Evolutionary conservation across 1,284 basidiomycete species (phyloP).

Genomic region (Ganoderma multipileum): DNA sequence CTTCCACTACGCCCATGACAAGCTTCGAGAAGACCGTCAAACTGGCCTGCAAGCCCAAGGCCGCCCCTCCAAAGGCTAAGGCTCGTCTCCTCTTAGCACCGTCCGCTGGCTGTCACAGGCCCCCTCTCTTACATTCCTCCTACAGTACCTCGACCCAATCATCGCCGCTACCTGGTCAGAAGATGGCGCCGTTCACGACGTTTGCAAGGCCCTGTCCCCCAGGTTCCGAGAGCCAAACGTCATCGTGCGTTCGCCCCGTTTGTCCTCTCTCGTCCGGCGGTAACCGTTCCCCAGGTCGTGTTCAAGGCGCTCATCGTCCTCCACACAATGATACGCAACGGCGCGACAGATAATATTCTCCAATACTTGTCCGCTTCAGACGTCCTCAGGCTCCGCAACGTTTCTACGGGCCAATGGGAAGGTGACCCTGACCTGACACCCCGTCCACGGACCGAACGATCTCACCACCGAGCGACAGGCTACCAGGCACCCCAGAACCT

Average conservation of each 20-base stretch:
- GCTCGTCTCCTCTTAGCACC: slow-evolving; percentile 46
- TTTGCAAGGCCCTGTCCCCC: slow-evolving; percentile 85
- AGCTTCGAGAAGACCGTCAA: slow-evolving; percentile 90
- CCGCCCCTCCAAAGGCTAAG: slow-evolving; percentile 92
- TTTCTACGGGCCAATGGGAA: slow-evolving; percentile 82
- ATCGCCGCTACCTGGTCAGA: slow-evolving; percentile 94
- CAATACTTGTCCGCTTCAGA: slow-evolving; percentile 83
- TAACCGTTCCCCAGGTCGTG: slow-evolving; percentile 67
- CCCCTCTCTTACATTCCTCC: slow-evolving; percentile 12
- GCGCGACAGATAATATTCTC: slow-evolving; percentile 91
- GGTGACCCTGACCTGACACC: slow-evolving; percentile 52
- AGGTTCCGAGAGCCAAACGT: slow-evolving; percentile 91
- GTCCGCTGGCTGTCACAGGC: slow-evolving; percentile 13
- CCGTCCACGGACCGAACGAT: slow-evolving; percentile 8
- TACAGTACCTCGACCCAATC: slow-evolving; percentile 87
- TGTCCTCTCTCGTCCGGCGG: slow-evolving; percentile 3
- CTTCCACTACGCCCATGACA: slow-evolving; percentile 54
- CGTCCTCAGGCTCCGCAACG: slow-evolving; percentile 80
- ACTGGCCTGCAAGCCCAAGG: slow-evolving; percentile 93
- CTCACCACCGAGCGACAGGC: slow-evolving; percentile 52
- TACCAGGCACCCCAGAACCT: slow-evolving; percentile 89
- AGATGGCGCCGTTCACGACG: slow-evolving; percentile 91
- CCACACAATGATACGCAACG: slow-evolving; percentile 95
- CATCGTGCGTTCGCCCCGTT: slow-evolving; percentile 62
- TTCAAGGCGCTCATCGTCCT: slow-evolving; percentile 97